These are phyloP conservation scores for Arthrobotrys conoides DNA, from an alignment of 2,329 filamentous ascomycete genomes.

Conservation along the genomic window DNA sequence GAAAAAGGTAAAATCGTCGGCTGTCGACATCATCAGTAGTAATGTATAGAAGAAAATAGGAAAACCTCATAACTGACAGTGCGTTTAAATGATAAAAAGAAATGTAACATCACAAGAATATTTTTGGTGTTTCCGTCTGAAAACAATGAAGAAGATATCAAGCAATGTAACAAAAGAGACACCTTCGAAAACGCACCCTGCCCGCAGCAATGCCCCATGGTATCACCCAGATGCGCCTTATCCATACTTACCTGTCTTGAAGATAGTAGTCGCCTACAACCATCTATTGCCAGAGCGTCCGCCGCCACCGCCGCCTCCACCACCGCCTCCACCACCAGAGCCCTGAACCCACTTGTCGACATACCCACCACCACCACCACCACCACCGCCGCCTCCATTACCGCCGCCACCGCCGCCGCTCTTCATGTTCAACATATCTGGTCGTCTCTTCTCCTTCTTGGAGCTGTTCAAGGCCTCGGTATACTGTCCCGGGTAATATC, in stretches of 20 bases:
- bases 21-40: slow-evolving; percentile 22
- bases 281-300: slow-evolving; percentile 26
- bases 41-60: slow-evolving; percentile 1
- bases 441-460: slow-evolving; percentile 58
- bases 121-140: slow-evolving; percentile 28
- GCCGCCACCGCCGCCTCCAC: slow-evolving; percentile 30
- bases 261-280: not conserved
- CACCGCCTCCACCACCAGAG: slow-evolving; percentile 18
- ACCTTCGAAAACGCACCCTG: slow-evolving; percentile 33
- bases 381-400: slow-evolving; percentile 42
- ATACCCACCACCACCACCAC: slow-evolving; percentile 42
- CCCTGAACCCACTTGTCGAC: slow-evolving; percentile 55
- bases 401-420: slow-evolving; percentile 41
- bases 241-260: slow-evolving; percentile 31
- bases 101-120: not conserved
- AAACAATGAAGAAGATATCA: slow-evolving; percentile 18
- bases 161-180: slow-evolving; percentile 34
- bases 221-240: slow-evolving; percentile 34
- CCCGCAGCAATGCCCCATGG: slow-evolving; percentile 57
- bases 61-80: slow-evolving; percentile 29
- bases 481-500: slow-evolving; percentile 56
- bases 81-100: slow-evolving; percentile 24
- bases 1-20: slow-evolving; percentile 11
- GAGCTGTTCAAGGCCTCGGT: slow-evolving; percentile 48
- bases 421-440: slow-evolving; percentile 60